Conservation (phyloP, 2,329 filamentous ascomycete genomes). For the Pseudogymnoascus verrucosus region DNA sequence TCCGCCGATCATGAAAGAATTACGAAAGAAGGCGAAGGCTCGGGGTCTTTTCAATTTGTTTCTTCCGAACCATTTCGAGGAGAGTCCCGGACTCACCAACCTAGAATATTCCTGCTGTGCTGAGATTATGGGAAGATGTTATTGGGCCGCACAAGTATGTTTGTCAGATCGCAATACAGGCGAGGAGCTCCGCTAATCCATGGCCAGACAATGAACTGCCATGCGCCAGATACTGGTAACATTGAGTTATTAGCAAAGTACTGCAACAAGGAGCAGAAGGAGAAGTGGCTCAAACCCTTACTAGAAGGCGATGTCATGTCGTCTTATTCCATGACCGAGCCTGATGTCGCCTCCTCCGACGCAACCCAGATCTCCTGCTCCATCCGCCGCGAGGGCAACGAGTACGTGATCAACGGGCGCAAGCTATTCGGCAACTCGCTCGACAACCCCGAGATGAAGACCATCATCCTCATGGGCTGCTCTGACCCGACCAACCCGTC, state of each 20-base stretch:
- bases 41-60: slow-evolving; percentile 34
- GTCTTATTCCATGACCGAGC: slow-evolving; percentile 45
- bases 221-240: slow-evolving; percentile 42
- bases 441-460: slow-evolving; percentile 26
- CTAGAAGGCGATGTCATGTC: slow-evolving; percentile 41
- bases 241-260: slow-evolving; percentile 46
- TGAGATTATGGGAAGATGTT: slow-evolving; percentile 38
- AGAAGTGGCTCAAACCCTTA: slow-evolving; percentile 40
- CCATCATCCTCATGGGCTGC: slow-evolving; percentile 25
- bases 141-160: slow-evolving; percentile 31
- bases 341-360: slow-evolving; percentile 41
- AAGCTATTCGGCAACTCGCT: slow-evolving; percentile 35
- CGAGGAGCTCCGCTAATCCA: no score
- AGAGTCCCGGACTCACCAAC: slow-evolving; percentile 38
- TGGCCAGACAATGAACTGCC: slow-evolving; percentile 35
- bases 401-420: slow-evolving; percentile 35
- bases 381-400: slow-evolving; percentile 30
- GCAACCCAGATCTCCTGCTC: slow-evolving; percentile 38
- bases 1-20: slow-evolving; percentile 34
- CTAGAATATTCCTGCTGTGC: slow-evolving; percentile 38
- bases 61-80: slow-evolving; percentile 33
- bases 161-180: neutral
- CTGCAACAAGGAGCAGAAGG: slow-evolving; percentile 41
- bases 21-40: slow-evolving; percentile 34
- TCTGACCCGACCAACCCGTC: slow-evolving; percentile 33